These are phyloP conservation scores for Diutina catenulata DNA, from an alignment of 1,139 yeast species.

Conservation along the genomic window DNA sequence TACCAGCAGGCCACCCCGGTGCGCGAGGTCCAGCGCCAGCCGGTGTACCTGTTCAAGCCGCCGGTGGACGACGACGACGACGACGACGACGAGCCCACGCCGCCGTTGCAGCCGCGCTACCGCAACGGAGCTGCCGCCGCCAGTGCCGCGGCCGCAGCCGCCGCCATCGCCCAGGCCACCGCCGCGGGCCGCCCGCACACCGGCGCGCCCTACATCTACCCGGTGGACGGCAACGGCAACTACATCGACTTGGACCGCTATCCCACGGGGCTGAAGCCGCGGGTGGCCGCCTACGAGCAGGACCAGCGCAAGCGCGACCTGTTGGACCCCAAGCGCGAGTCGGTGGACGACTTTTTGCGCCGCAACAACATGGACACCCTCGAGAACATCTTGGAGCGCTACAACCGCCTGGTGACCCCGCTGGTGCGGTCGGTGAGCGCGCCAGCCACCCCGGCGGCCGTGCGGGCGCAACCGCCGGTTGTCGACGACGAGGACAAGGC, in stretches of 20 bases:
- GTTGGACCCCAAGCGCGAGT: slow-evolving; percentile 3
- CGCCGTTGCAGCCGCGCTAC: too few species aligned
- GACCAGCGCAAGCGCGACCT: neutral
- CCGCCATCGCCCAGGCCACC: too few species aligned
- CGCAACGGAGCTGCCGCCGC: too few species aligned
- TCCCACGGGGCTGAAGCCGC: neutral
- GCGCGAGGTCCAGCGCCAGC: too few species aligned
- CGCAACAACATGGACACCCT: slow-evolving; percentile 3
- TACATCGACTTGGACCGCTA: too few species aligned
- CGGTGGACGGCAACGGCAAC: too few species aligned
- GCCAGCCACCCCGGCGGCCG: neutral
- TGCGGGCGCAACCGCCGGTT: neutral
- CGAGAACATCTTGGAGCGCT: slow-evolving; percentile 3
- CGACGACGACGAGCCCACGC: neutral
- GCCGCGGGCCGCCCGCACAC: too few species aligned
- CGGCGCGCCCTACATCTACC: too few species aligned
- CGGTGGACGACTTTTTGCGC: neutral
- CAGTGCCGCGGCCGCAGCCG: too few species aligned
- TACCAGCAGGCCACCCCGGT: slow-evolving; percentile 3
- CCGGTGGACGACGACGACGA: neutral
- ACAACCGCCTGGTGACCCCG: neutral
- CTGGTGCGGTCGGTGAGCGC: slow-evolving; percentile 3
- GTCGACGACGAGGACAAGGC: neutral
- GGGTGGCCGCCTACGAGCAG: neutral
- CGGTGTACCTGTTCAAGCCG: neutral